A percentile compares a stretch with the other conserved stretches of the same genome.
Conservation (phyloP, 1,284 basidiomycete genomes). For the Ganoderma sp. region DNA sequence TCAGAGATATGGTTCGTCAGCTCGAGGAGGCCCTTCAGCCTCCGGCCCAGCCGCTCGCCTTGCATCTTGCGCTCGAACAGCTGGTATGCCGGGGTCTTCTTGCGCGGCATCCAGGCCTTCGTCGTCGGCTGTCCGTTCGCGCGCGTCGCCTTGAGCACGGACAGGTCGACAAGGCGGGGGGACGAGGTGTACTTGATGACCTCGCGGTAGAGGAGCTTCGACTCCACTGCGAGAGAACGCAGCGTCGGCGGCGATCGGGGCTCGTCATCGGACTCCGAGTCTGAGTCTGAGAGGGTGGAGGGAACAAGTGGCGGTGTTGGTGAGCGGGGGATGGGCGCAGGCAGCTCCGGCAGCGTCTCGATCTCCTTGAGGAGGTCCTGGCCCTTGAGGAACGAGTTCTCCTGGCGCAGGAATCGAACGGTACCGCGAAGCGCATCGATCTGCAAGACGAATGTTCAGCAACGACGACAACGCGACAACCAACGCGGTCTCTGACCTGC, state of each 20-base stretch:
- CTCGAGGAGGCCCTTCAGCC: constrained; percentile 73
- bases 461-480: constrained; percentile 20
- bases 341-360: constrained; percentile 70
- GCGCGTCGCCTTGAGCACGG: constrained; percentile 58
- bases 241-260: constrained; percentile 54
- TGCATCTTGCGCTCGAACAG: constrained; percentile 77
- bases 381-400: constrained; percentile 92
- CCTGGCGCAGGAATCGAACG: constrained; percentile 86
- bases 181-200: constrained; percentile 82
- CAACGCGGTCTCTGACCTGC: constrained; percentile 57
- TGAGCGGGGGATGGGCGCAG: constrained; percentile 50
- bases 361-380: constrained; percentile 87
- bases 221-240: constrained; percentile 76
- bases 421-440: constrained; percentile 90
- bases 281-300: constrained; percentile 66
- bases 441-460: constrained; percentile 46
- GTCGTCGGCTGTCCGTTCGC: constrained; percentile 47
- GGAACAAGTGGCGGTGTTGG: constrained; percentile 68
- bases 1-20: constrained; percentile 48
- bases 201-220: constrained; percentile 82
- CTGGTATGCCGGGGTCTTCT: constrained; percentile 80
- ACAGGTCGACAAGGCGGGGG: constrained; percentile 84
- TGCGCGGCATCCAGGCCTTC: constrained; percentile 73
- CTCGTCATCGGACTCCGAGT: constrained; percentile 58
- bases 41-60: constrained; percentile 69